These are phyloP conservation scores for Ophiostoma sp. DNA, from an alignment of 2,329 filamentous ascomycete genomes.

Conservation along the genomic window DNA sequence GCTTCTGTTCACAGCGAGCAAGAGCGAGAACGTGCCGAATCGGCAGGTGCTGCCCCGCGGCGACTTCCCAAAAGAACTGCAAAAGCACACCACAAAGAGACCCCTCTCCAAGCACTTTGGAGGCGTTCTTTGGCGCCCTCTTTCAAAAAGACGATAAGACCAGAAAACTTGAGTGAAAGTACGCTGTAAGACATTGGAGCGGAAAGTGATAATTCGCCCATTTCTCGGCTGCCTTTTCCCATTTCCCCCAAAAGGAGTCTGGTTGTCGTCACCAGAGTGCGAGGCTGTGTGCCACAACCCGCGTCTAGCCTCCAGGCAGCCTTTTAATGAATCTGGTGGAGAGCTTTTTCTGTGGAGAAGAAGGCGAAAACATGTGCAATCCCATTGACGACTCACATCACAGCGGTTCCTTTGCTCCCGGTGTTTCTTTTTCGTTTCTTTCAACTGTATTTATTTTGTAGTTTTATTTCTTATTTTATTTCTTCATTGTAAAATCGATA, in stretches of 20 bases:
- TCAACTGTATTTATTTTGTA: neutral
- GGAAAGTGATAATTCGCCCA: neutral
- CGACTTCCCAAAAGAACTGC: neutral
- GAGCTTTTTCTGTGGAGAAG: neutral
- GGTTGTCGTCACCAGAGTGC: conserved; percentile 27
- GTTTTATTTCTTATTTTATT: neutral
- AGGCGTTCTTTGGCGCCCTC: neutral
- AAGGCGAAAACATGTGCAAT: neutral
- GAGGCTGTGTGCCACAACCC: conserved; percentile 17
- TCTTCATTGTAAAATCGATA: neutral
- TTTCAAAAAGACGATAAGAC: too few species aligned
- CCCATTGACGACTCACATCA: neutral
- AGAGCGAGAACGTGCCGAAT: neutral
- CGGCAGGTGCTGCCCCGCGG: conserved; percentile 1
- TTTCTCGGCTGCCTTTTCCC: neutral
- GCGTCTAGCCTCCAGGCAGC: conserved; percentile 18
- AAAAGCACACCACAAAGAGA: neutral
- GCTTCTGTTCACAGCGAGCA: neutral
- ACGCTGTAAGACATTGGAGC: neutral
- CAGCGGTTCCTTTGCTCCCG: neutral
- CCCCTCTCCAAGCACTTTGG: neutral
- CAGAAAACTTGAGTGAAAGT: too few species aligned
- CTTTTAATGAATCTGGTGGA: conserved; percentile 2
- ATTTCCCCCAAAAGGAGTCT: neutral
- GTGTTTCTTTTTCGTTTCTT: neutral